Evolutionary conservation across 768 basidiomycete genomes (phyloP), one percentile per base, ranked within the genome.

Genomic region (Mycena maculata): DNA sequence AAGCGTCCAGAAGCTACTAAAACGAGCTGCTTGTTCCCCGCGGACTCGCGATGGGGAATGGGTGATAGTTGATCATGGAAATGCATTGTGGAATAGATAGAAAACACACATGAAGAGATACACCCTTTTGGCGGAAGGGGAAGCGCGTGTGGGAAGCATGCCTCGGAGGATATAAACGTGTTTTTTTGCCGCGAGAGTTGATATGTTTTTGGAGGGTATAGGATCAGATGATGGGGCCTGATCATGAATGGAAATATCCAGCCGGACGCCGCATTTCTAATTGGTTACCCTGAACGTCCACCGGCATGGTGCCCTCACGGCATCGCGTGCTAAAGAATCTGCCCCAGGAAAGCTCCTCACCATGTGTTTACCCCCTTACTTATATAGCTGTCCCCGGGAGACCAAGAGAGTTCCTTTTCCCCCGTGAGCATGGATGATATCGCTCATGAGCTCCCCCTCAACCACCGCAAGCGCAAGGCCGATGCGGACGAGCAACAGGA

Each of bases 391-490:
- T 63, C 69, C 65, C 56, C 63, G 58, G 57, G 64, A 68, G 72
- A 73, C 73, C 59, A 36, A 47, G 47, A 12, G 55, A 54, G 15
- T 30, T 78, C 78, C 70, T 75, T 72, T 72, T 71, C 70, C 72
- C 72, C 62, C 47, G 39, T 31, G 55, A 54, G 59, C 68, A 91
- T 91, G 89, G 88, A 90, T 81, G 84, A 89, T 83, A 83, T 88
- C 69, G 83, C 86, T 72, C 86, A 88, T 68, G 81, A 84, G 60
- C 77, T 80, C 70, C 84, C 85, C 65, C 72, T 84, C 31, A 79
- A 85, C 84, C 82, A 83, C 75, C 85, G 88, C 75, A 92, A 92
- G 78, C 88, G 91, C 71, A 92, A 93, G 79, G 85, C 88, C 0
- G 86, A 86, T 75, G 59, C 75, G 30, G 88, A 91, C 73, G 84